Evolutionary conservation across 306 rosid genomes (phyloP).

Genomic region (Cajanus cajan): DNA sequence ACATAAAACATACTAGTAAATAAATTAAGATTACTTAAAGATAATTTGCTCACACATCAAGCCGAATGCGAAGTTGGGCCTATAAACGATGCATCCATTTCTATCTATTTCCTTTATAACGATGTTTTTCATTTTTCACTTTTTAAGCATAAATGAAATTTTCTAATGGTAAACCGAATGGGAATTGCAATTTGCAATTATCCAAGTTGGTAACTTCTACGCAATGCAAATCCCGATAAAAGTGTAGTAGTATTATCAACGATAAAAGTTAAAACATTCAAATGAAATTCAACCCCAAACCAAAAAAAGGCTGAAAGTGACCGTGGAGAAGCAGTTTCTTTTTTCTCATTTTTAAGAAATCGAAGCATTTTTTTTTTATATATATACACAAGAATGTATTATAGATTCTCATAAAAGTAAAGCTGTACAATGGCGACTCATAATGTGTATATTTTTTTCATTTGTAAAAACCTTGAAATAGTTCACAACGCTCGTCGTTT

Average conservation of each 20-base stretch:
- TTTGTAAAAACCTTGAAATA: background rate
- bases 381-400: no score
- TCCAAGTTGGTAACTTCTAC: background rate
- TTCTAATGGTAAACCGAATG: background rate
- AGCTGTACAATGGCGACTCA: no score
- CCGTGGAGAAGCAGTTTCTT: background rate
- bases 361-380: background rate
- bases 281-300: background rate
- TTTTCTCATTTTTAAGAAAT: background rate
- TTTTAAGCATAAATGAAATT: background rate
- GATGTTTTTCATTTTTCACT: background rate
- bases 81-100: background rate
- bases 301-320: background rate
- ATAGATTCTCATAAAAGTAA: no score
- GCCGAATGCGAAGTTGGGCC: background rate
- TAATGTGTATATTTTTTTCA: no score
- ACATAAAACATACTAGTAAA: background rate
- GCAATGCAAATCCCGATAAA: slow-evolving; percentile 25
- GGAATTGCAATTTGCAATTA: background rate
- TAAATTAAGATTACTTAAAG: background rate
- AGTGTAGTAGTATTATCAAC: background rate
- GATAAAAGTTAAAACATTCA: background rate
- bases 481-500: background rate
- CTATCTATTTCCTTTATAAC: background rate
- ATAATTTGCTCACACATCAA: background rate